Conservation (phyloP, 1,284 basidiomycete genomes). For the Sanghuangporus sanghuang region DNA sequence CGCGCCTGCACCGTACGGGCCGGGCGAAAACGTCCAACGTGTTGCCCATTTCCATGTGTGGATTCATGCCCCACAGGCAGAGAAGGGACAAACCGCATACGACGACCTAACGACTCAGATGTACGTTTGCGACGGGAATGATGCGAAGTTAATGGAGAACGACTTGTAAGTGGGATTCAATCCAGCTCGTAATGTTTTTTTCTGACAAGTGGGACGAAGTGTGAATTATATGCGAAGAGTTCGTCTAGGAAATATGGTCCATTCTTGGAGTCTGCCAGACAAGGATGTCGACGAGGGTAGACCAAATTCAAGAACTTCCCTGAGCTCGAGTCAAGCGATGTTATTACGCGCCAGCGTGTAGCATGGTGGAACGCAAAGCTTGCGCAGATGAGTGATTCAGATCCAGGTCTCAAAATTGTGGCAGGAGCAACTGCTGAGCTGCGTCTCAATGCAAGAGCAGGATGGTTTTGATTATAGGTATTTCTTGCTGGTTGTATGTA, state of each 20-base stretch:
- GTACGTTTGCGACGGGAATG: conserved; percentile 26
- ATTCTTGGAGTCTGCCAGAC: conserved; percentile 20
- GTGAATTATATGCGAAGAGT: conserved; percentile 20
- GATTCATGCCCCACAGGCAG: conserved; percentile 9
- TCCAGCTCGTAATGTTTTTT: background rate
- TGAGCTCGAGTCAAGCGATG: conserved; percentile 20
- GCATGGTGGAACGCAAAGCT: conserved; percentile 25
- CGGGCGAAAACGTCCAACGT: conserved; percentile 8
- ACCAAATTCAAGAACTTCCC: conserved; percentile 20
- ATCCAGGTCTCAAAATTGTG: conserved; percentile 6
- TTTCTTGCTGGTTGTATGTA: background rate
- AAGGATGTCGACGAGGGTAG: conserved; percentile 16
- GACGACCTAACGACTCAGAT: conserved; percentile 25
- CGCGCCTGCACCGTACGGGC: conserved; percentile 24
- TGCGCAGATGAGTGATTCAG: conserved; percentile 12
- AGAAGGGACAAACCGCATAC: conserved; percentile 7
- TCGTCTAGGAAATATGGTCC: conserved; percentile 21
- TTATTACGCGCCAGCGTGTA: conserved; percentile 14
- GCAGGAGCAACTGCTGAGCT: conserved; percentile 8
- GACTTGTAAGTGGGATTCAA: conserved; percentile 23
- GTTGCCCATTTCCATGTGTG: conserved; percentile 25
- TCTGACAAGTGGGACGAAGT: conserved; percentile 11
- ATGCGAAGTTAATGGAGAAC: conserved; percentile 14
- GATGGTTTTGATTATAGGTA: background rate
- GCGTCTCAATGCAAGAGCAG: conserved; percentile 4